These are phyloP conservation scores for Vachellia pachyceras DNA, from an alignment of 306 rosid species.

Conservation along the genomic window DNA sequence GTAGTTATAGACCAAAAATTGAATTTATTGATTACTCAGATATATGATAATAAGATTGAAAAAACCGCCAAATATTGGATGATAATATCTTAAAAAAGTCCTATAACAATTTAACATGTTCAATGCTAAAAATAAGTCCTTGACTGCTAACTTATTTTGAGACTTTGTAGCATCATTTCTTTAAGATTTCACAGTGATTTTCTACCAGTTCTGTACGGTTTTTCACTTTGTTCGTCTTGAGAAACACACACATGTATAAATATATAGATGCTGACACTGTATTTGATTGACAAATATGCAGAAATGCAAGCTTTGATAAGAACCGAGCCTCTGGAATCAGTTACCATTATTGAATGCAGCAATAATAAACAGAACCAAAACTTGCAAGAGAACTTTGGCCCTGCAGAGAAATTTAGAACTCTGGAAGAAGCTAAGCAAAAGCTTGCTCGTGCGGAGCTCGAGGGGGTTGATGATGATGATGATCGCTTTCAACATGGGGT, in stretches of 20 bases:
- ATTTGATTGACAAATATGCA: not conserved
- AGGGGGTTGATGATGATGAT: not conserved
- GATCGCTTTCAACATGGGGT: not conserved
- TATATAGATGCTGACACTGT: not conserved
- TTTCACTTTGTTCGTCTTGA: not conserved
- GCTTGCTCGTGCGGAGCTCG: not conserved
- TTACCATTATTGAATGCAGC: not conserved
- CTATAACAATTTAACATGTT: too few species aligned
- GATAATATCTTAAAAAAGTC: too few species aligned
- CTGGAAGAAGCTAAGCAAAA: not conserved
- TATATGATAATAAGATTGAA: too few species aligned
- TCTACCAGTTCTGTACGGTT: not conserved
- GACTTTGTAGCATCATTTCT: too few species aligned
- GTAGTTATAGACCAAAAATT: too few species aligned
- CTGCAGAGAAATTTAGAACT: not conserved
- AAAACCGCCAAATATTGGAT: too few species aligned
- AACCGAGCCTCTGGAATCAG: not conserved
- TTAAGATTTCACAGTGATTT: too few species aligned
- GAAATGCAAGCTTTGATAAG: not conserved
- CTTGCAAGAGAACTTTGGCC: not conserved
- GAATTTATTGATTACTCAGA: too few species aligned
- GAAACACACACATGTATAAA: not conserved
- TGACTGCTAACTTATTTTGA: too few species aligned
- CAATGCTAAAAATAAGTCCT: too few species aligned
- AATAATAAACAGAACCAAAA: not conserved